Evolutionary conservation across 2,329 filamentous ascomycete genomes (phyloP), one percentile per base, ranked within the genome.

Genomic region (Venturia pyrina): DNA sequence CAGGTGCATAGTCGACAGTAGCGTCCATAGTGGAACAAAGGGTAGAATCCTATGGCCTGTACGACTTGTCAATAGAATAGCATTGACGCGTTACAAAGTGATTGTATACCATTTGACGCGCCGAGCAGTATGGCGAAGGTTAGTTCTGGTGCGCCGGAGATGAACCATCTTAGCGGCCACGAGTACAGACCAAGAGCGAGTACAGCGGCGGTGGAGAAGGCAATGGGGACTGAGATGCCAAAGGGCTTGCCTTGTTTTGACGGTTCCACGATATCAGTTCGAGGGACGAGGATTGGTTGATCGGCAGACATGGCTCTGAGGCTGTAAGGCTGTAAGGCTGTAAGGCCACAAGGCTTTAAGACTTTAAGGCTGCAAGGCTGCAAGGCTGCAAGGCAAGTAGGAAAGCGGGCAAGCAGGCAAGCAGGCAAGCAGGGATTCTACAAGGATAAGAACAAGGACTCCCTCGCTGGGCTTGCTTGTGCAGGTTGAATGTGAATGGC

Each of bases 1-100:
- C 2, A 82, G 70, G 68, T 83, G 81, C 34, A 83, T 68, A 0
- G 77, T 78, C 1, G 78, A 71, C 63, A 83, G 73, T 1, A 82
- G 68, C 0, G 78, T 76, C 80, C 80, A 83, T 2, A 83, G 69
- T 1, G 79, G 79, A 37, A 80, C 70, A 32, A 72, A 73, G 1
- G 79, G 75, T 13, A 83, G 68, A 21, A 83, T 74, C 17, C 80
- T 76, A 37, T 37, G 28, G 28, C 53, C 53, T 50, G 21, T 50
- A 21, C 17, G 11, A 21, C 8, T 50, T 50, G 46, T 50, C 24
- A 50, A 19, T 6, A 50, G 46, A 6, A 24, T 11, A 8, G 3
- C 17, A 10, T 5, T 60, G 32, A 24, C 1, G 19, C 19, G 19
- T 7, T 15, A 8, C 5, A 5, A 37, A 19, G 11, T 21, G 37